A percentile compares a stretch with the other conserved stretches of the same genome.
Evolutionary conservation across 805 yeast genomes (phyloP).

Genomic region (Aciculoconidium aculeatum): DNA sequence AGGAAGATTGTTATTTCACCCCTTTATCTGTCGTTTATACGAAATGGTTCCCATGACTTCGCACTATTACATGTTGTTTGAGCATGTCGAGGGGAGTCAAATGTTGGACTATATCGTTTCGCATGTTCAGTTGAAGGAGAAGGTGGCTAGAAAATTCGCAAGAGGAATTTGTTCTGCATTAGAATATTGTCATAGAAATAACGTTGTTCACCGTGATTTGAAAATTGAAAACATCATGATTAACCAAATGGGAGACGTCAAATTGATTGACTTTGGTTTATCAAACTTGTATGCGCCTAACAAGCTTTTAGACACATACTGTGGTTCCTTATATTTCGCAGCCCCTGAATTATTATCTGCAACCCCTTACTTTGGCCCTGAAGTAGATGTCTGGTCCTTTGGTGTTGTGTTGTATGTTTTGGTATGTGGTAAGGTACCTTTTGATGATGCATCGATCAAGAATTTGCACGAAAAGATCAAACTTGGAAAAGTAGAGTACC

Average conservation of each 20-base stretch:
- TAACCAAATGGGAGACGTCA: slow-evolving; percentile 87
- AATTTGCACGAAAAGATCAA: slow-evolving; percentile 92
- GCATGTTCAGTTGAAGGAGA: slow-evolving; percentile 90
- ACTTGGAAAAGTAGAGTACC: slow-evolving; percentile 88
- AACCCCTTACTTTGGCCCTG: slow-evolving; percentile 91
- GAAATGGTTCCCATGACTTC: slow-evolving; percentile 96
- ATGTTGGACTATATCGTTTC: slow-evolving; percentile 95
- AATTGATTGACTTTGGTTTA: slow-evolving; percentile 93
- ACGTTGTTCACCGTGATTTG: slow-evolving; percentile 94
- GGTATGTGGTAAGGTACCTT: slow-evolving; percentile 97
- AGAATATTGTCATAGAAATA: slow-evolving; percentile 88
- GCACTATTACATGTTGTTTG: slow-evolving; percentile 95
- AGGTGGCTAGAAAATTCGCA: slow-evolving; percentile 90
- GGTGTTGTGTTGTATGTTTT: slow-evolving; percentile 93
- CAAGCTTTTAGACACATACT: slow-evolving; percentile 78
- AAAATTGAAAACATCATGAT: slow-evolving; percentile 96
- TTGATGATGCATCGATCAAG: slow-evolving; percentile 90
- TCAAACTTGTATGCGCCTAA: slow-evolving; percentile 77
- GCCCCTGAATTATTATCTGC: slow-evolving; percentile 96
- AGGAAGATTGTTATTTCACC: slow-evolving; percentile 85
- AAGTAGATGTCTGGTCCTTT: slow-evolving; percentile 97
- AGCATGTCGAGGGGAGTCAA: slow-evolving; percentile 95
- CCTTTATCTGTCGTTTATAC: slow-evolving; percentile 83
- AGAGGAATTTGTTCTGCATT: slow-evolving; percentile 91
- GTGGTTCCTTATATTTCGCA: slow-evolving; percentile 97